phyloP scores from a whole-genome alignment of 2,329 filamentous ascomycete species.

The Venturia asperata region DNA sequence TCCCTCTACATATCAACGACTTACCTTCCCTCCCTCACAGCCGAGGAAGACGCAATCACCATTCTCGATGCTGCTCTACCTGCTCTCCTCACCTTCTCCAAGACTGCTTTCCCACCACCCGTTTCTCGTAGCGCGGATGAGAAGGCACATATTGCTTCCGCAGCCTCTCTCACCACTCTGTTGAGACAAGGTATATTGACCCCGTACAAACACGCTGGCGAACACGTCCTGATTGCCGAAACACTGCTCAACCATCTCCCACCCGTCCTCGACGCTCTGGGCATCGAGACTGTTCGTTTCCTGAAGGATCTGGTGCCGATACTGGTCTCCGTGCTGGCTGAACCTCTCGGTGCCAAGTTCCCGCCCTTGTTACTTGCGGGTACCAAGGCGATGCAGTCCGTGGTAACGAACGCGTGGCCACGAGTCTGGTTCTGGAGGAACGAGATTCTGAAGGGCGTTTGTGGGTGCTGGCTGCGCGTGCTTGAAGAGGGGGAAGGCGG shows the following conservation, averaged over 20 bases:
- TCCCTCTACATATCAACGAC: slow-evolving; percentile 65
- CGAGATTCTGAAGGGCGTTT: slow-evolving; percentile 40
- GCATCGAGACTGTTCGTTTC: slow-evolving; percentile 59
- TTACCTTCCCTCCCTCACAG: slow-evolving; percentile 69
- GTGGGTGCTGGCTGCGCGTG: slow-evolving; percentile 5
- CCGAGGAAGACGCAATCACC: slow-evolving; percentile 59
- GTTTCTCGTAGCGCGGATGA: slow-evolving; percentile 22
- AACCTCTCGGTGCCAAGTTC: slow-evolving; percentile 58
- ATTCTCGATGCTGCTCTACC: slow-evolving; percentile 61
- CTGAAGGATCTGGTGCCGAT: slow-evolving; percentile 63
- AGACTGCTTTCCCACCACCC: slow-evolving; percentile 30
- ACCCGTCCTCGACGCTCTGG: slow-evolving; percentile 49
- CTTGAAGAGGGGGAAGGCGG: slow-evolving; percentile 10
- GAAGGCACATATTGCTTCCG: slow-evolving; percentile 22
- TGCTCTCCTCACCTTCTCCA: slow-evolving; percentile 54
- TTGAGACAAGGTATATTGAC: slow-evolving; percentile 38
- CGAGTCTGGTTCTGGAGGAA: slow-evolving; percentile 56
- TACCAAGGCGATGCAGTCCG: slow-evolving; percentile 46
- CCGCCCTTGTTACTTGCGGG: slow-evolving; percentile 49
- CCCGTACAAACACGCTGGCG: slow-evolving; percentile 49
- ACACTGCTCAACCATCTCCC: slow-evolving; percentile 48
- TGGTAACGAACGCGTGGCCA: slow-evolving; percentile 62
- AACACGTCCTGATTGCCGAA: slow-evolving; percentile 51
- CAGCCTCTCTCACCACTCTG: slow-evolving; percentile 39
- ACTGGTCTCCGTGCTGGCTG: slow-evolving; percentile 55